Base-by-base conservation (phyloP, 495 filamentous ascomycete genomes). In the Xylaria flabelliformis region DNA sequence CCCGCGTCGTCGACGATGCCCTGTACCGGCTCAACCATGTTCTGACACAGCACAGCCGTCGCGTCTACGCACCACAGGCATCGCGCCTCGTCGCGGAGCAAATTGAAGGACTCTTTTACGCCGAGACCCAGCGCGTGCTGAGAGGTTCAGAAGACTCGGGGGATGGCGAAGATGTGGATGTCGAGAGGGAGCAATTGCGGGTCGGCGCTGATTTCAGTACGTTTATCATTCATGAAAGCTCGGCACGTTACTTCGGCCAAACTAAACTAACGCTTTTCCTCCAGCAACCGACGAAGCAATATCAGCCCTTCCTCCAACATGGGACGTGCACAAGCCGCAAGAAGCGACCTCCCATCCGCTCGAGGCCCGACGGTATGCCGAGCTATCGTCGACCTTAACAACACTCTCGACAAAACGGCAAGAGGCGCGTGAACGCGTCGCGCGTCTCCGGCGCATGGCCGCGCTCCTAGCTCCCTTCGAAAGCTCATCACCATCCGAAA, bases 1-100 rank as follows among this genome's bases (percentile, higher is more conserved):
- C 90, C 75, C 88, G 80, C 65, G 70, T 78, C 21, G 74, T 86
- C 24, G 84, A 85, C 69, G 83, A 85, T 58, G 82, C 77, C 19
- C 73, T 86, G 29, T 77, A 79, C 68, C 81, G 81, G 86, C 89
- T 94, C 12, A 94, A 95, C 78, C 82, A 87, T 55, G 81, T 83
- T 29, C 82, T 94, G 48, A 88, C 87, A 67, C 90, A 92, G 72
- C 94, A 97, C 79, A 86, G 87, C 71, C 90, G 89, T 41, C 84
- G 90, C 44, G 90, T 89, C 19, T 95, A 95, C 81, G 88, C 90
- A 15, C 88, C 91, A 0, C 92, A 95, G 74, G 89, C 92, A 0
- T 88, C 90, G 69, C 88, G 93, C 46, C 91, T 94, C 82, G 88
- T 97, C 51, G 93, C 92, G 29, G 91, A 94, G 80, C 93, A 97